Base-by-base conservation (phyloP, 2,329 filamentous ascomycete genomes). In the Exophiala viscosa region DNA sequence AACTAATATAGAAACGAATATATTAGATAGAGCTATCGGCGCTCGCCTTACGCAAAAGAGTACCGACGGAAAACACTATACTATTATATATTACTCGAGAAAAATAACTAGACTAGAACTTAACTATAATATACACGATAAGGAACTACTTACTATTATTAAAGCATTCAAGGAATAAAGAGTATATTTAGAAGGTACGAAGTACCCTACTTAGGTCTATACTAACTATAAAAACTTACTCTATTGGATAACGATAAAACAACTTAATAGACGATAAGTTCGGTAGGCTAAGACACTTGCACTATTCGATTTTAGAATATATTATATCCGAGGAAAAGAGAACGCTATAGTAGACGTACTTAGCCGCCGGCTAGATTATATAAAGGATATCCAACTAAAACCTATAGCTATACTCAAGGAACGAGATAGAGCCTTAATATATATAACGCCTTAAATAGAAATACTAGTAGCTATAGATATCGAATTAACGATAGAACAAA, bases 141-240 rank as follows among this genome's bases (percentile, higher is more conserved):
- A n/a, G n/a, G n/a, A n/a, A n/a, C n/a, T n/a, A n/a, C n/a, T n/a
- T n/a, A n/a, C n/a, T n/a, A n/a, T n/a, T n/a, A n/a, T n/a, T n/a
- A n/a, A n/a, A n/a, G n/a, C n/a, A n/a, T n/a, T n/a, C n/a, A n/a
- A n/a, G n/a, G n/a, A n/a, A n/a, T n/a, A n/a, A n/a, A n/a, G n/a
- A n/a, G n/a, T n/a, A n/a, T n/a, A n/a, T n/a, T n/a, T n/a, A n/a
- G n/a, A n/a, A n/a, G n/a, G n/a, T n/a, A n/a, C n/a, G n/a, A n/a
- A n/a, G n/a, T n/a, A n/a, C n/a, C n/a, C n/a, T n/a, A n/a, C n/a
- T n/a, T n/a, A n/a, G n/a, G n/a, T n/a, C n/a, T n/a, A n/a, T n/a
- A n/a, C n/a, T n/a, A n/a, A n/a, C n/a, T 45, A 41, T 69, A 67
- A 45, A 64, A 69, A 23, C 42, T 56, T 23, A 41, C 60, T 46